These are phyloP conservation scores for Globisporangium parvum DNA, from an alignment of 352 stramenopile species.

Conservation along the genomic window DNA sequence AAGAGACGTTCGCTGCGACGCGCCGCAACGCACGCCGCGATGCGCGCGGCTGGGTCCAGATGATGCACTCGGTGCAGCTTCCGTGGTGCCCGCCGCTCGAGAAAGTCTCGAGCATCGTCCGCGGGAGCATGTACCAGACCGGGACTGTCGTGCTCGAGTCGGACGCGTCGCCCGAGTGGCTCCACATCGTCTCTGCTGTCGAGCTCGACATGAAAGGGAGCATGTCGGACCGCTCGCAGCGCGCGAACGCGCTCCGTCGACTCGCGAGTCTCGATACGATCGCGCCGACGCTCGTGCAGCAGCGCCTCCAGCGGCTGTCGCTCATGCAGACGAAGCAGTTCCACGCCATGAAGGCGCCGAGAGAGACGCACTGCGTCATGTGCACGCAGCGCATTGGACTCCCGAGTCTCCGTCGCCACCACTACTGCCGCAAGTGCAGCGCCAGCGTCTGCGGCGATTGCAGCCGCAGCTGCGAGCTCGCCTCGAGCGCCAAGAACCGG, in stretches of 20 bases:
- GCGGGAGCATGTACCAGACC: slow-evolving; percentile 28
- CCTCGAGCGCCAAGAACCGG: neutral
- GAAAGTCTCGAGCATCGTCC: slow-evolving; percentile 24
- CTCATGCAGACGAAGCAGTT: slow-evolving; percentile 14
- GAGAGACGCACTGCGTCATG: slow-evolving; percentile 12
- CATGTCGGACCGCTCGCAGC: slow-evolving; percentile 12
- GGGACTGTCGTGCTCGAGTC: slow-evolving; percentile 34
- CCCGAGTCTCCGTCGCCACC: slow-evolving; percentile 9
- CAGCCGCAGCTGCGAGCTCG: slow-evolving; percentile 12
- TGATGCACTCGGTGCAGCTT: slow-evolving; percentile 57
- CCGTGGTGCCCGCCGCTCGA: slow-evolving; percentile 39
- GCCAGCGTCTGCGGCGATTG: slow-evolving; percentile 14
- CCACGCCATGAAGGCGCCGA: slow-evolving; percentile 7
- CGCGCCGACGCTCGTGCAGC: slow-evolving; percentile 8
- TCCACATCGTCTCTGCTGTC: slow-evolving; percentile 22
- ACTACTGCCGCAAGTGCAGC: slow-evolving; percentile 17
- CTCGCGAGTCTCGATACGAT: slow-evolving; percentile 9
- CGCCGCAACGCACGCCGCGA: slow-evolving; percentile 5
- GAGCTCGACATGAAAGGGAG: slow-evolving; percentile 26
- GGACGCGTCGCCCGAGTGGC: slow-evolving; percentile 8
- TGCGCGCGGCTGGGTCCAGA: slow-evolving; percentile 37
- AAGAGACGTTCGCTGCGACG: slow-evolving; percentile 20
- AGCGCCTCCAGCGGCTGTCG: slow-evolving; percentile 17
- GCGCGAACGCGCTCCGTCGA: slow-evolving; percentile 6
- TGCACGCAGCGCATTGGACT: slow-evolving; percentile 17